phyloP scores from a whole-genome alignment of 225 moss, liverwort and hornwort genomes.

The Sphagnum contortum region DNA sequence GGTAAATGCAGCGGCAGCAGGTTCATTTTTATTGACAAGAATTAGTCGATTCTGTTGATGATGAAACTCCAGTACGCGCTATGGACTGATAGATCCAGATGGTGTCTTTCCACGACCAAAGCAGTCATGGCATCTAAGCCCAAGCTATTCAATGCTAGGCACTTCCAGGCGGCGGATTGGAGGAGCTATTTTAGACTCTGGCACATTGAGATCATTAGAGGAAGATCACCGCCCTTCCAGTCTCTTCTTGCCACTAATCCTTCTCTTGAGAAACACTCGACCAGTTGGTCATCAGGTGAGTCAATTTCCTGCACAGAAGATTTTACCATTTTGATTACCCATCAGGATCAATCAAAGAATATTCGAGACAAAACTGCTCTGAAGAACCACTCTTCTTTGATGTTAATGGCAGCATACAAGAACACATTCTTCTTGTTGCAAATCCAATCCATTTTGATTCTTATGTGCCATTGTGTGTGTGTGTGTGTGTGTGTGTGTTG shows the following conservation, averaged over 20 bases:
- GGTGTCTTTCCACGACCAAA: no score
- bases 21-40: no score
- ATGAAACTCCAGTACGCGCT: no score
- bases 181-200: conserved; percentile 67
- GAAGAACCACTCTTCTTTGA: not conserved
- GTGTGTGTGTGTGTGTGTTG: not conserved
- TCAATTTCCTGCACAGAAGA: no score
- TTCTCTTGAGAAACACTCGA: conserved; percentile 68
- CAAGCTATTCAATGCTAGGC: conserved; percentile 60
- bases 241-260: conserved; percentile 44
- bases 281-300: conserved; percentile 76
- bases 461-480: no score
- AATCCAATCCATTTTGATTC: no score
- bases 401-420: not conserved
- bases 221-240: conserved; percentile 26
- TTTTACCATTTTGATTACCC: conserved; percentile 9
- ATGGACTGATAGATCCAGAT: no score
- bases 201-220: conserved; percentile 62
- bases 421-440: no score
- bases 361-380: not conserved
- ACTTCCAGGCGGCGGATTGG: conserved; percentile 78
- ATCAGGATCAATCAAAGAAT: not conserved
- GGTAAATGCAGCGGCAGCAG: no score
- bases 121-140: conserved; percentile 60
- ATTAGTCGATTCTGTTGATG: no score